phyloP scores from a whole-genome alignment of 768 basidiomycete species.

The Hericium erinaceus region DNA sequence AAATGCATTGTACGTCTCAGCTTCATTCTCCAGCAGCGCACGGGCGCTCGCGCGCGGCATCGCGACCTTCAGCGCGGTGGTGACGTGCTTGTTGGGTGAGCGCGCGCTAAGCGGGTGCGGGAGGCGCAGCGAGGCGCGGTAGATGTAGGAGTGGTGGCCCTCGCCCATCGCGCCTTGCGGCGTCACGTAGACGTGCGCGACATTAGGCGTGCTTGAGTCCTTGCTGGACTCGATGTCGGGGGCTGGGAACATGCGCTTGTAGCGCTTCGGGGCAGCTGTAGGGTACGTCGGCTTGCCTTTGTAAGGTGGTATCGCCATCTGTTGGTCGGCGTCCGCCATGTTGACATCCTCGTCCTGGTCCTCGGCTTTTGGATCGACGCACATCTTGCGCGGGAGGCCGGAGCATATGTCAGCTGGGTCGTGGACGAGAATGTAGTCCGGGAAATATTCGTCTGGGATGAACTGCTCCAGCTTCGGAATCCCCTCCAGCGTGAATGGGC shows the following conservation, averaged over 20 bases:
- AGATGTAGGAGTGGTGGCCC: constrained; percentile 47
- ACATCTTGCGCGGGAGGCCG: neutral
- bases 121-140: constrained; percentile 45
- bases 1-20: constrained; percentile 35
- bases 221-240: neutral
- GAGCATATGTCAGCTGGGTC: constrained; percentile 6
- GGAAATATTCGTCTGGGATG: constrained; percentile 18
- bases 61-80: constrained; percentile 22
- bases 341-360: too few species aligned
- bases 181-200: neutral
- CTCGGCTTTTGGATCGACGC: too few species aligned
- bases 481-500: constrained; percentile 5
- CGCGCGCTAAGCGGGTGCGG: constrained; percentile 12
- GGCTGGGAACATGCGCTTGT: neutral
- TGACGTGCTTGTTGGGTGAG: neutral
- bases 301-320: too few species aligned
- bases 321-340: too few species aligned
- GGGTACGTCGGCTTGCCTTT: neutral
- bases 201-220: neutral
- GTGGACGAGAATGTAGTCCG: constrained; percentile 19
- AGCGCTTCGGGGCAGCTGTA: neutral
- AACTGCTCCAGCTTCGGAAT: constrained; percentile 21
- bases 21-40: constrained; percentile 26
- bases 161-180: constrained; percentile 19
- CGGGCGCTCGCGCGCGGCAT: neutral